Conservation (phyloP, 2,329 filamentous ascomycete species). For the Ilyonectria mors-panacis region DNA sequence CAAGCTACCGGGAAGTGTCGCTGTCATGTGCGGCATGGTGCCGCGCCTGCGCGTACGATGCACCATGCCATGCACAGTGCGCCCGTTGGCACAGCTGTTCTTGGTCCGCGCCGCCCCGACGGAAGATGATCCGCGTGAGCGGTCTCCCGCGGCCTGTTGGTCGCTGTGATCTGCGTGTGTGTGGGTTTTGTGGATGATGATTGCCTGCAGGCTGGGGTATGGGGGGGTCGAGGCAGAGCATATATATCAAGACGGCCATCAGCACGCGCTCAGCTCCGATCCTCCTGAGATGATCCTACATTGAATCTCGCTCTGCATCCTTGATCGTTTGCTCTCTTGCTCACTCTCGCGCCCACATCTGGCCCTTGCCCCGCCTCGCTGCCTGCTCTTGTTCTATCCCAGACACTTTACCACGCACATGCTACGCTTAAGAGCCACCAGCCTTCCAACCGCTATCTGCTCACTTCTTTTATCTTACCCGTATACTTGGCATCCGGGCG, state of each 20-base stretch:
- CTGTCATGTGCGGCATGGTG: neutral
- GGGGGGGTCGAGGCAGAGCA: neutral
- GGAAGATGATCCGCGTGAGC: neutral
- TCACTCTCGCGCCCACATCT: neutral
- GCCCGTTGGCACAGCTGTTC: neutral
- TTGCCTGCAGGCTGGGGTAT: conserved; percentile 6
- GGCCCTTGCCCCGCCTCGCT: neutral
- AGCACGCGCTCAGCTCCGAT: neutral
- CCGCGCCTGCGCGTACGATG: neutral
- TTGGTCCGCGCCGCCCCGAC: neutral
- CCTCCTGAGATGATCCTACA: neutral
- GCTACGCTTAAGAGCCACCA: neutral
- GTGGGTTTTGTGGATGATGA: neutral
- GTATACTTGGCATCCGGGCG: neutral
- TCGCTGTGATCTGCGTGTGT: neutral
- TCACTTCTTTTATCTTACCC: neutral
- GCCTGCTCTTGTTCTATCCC: neutral
- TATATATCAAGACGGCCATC: neutral
- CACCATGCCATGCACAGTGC: neutral
- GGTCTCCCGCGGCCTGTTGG: neutral
- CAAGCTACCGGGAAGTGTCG: neutral
- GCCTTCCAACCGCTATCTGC: neutral
- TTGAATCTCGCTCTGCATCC: neutral
- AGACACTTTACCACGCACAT: neutral
- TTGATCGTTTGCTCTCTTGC: neutral